Evolutionary conservation across 2,329 filamentous ascomycete species (phyloP).

Genomic region (Botryotinia calthae): DNA sequence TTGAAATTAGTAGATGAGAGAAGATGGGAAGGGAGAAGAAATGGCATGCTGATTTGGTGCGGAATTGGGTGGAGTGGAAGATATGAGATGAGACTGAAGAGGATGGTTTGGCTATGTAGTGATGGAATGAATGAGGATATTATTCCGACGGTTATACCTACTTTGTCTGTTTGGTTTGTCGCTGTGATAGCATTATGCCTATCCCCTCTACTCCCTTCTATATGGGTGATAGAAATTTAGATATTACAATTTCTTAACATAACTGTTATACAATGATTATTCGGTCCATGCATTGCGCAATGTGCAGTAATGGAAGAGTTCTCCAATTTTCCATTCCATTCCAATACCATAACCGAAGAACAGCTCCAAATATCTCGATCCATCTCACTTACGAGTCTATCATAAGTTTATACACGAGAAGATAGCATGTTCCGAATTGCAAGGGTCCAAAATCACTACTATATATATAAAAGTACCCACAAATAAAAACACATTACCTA

Average conservation of each 20-base stretch:
- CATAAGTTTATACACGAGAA: neutral
- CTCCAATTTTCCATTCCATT: no score
- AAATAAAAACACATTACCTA: neutral
- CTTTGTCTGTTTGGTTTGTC: neutral
- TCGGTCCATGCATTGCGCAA: no score
- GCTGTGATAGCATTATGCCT: neutral
- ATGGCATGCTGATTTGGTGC: neutral
- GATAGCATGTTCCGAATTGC: neutral
- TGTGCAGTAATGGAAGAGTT: no score
- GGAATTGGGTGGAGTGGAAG: neutral
- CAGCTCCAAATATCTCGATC: neutral
- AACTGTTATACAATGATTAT: neutral
- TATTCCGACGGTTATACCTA: neutral
- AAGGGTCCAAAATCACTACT: fast-evolving
- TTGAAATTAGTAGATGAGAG: neutral
- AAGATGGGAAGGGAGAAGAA: neutral
- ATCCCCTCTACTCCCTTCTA: neutral
- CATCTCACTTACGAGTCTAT: neutral
- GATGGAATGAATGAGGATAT: neutral
- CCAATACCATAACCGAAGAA: neutral
- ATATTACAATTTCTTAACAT: neutral
- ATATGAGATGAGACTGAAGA: neutral
- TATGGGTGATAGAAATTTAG: neutral
- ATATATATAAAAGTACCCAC: neutral
- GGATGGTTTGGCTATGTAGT: neutral